Base-by-base conservation (phyloP, 2,329 filamentous ascomycete genomes). In the Corynespora cassiicola region DNA sequence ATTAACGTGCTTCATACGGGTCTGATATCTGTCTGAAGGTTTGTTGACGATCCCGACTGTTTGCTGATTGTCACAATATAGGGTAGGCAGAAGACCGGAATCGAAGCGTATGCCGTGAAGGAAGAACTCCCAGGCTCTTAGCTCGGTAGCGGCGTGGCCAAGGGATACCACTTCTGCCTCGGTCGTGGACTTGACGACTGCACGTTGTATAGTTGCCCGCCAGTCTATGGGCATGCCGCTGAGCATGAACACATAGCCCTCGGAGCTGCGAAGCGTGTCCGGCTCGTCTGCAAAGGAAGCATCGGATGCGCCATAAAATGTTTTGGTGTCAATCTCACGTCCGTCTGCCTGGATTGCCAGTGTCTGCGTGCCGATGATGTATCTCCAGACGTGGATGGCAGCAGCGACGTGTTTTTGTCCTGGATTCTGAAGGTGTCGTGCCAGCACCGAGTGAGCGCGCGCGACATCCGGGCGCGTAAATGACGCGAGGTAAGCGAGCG, bases 201-300 rank as follows among this genome's bases (percentile, higher is more conserved):
- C 46, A 16, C 35, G 19, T 36, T 52, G 37, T 22, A 50, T 31
- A 15, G 31, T 36, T 2, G 42, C 38, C 25, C 50, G 47, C 47
- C 33, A 57, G 23, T 56, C 40, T 18, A 56, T 31, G 7, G 30
- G 31, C 16, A 42, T 32, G 4, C 30, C 28, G 25, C 37, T 54
- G 16, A 56, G 37, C 21, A 34, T 36, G 22, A 58, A 51, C 11
- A 48, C 2, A 15, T 39, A 52, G n/a, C 47, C 47, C 12, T 56
- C 17, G 12, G 38, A 42, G 31, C 31, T 38, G 19, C 29, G 17
- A 4, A 36, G 31, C 3, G 39, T 45, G 15, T 22, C 12, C 5
- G 10, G 5, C 21, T 56, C 34, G 16, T 51, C 41, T 4, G 36
- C 42, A 32, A 42, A 56, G 6, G 37, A 39, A n/a, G 47, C 42